Base-by-base conservation (phyloP, 2,329 filamentous ascomycete genomes). In the Calonectria montana region DNA sequence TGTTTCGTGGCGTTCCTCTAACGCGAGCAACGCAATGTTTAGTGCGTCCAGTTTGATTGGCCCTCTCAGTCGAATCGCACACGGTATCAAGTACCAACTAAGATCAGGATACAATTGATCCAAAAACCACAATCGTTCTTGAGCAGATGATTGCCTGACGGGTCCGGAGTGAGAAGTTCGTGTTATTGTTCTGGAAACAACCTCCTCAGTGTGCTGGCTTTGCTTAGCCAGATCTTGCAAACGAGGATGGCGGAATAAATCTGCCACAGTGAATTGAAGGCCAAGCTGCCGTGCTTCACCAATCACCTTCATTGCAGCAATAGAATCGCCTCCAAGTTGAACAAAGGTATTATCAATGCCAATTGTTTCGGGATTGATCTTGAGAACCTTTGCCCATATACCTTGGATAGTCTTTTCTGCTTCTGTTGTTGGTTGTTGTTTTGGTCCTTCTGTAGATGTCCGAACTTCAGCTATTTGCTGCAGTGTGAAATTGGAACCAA, bases 271-370 rank as follows among this genome's bases (percentile, higher is more conserved):
- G 1, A 77, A 12, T 3, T 48, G 25, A 12, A 76, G 66, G 10
- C 69, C 65, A 18, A 64, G 27, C 12, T 69, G 64, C 2, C 72
- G 69, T 12, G 67, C 67, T 7, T 69, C 67, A 1, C 48, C 69
- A 7, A 74, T 87, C 4, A 89, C 75, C 67, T 84, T 86, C 84
- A 89, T 90, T 0, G 87, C 87, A 0, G 83, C 75, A 2, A 89
- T 83, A 0, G 87, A 88, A 73, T 88, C 86, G n/a, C 87, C 87
- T n/a, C 87, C 87, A 0, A 87, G 82, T 0, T 81, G 81, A 80
- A 88, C 87, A 77, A 89, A 89, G 76, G 84, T 87, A 72, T 88
- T 84, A 3, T 86, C 83, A 1, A 82, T 70, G 3, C 83, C 82
- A 25, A 88, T 84, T 4, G 76, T 72, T 2, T 82, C 75, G 15